Percentiles rank a stretch among this genome's conserved stretches.
Evolutionary conservation across 176 grass and related monocot genomes (phyloP).

Genomic region (Bothriochloa decipiens): DNA sequence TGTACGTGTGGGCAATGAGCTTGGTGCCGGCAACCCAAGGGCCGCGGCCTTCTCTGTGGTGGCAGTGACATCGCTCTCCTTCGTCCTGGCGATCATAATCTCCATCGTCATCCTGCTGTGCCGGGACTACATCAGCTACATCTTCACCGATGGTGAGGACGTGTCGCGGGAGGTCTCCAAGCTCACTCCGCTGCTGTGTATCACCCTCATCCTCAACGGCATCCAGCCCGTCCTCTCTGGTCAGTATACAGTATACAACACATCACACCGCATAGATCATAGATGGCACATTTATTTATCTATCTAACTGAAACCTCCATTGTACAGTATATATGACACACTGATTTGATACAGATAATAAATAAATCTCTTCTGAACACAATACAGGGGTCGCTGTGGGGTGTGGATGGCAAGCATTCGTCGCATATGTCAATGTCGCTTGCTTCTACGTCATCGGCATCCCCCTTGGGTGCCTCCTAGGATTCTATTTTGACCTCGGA

Average conservation of each 20-base stretch:
- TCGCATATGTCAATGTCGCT: conserved; percentile 53
- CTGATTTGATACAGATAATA: too few relatives aligned
- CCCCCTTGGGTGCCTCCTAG: conserved; percentile 42
- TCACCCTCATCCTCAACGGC: conserved; percentile 70
- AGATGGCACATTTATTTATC: too few relatives aligned
- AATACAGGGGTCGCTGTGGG: conserved; percentile 47
- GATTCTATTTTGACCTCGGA: conserved; percentile 54
- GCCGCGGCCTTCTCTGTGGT: conserved; percentile 54
- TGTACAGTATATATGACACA: neutral
- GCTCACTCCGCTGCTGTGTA: conserved; percentile 48
- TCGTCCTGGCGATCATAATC: conserved; percentile 34
- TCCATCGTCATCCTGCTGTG: conserved; percentile 45
- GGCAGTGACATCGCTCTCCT: conserved; percentile 43
- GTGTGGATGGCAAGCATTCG: conserved; percentile 58
- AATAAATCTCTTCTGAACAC: neutral
- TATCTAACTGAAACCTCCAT: too few relatives aligned
- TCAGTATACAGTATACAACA: neutral
- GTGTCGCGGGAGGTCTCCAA: conserved; percentile 52
- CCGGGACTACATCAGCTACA: conserved; percentile 48
- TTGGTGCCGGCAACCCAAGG: conserved; percentile 60
- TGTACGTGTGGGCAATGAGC: conserved; percentile 51
- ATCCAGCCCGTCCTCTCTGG: conserved; percentile 74
- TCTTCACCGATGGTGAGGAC: conserved; percentile 60
- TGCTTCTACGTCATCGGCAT: conserved; percentile 54
- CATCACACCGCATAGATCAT: neutral